A percentile compares a stretch with the other conserved stretches of the same genome.
Conservation (phyloP, 2,329 filamentous ascomycete genomes). For the Waltergamsia citrina region DNA sequence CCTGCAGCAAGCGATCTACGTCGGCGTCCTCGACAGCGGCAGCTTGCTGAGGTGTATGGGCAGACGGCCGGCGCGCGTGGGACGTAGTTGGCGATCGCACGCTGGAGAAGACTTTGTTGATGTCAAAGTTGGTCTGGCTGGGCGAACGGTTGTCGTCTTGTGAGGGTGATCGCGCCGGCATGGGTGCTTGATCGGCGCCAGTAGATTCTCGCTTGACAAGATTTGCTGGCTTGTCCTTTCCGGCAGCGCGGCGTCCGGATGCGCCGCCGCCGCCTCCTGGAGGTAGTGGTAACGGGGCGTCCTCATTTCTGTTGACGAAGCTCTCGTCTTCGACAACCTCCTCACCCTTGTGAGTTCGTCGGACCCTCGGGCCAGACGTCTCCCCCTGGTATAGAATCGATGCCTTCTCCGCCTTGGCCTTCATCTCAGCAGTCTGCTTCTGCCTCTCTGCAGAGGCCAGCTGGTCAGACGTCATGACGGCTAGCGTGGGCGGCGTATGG, state of each 20-base stretch:
- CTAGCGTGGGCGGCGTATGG: slow-evolving; percentile 65
- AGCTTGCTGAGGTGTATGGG: slow-evolving; percentile 31
- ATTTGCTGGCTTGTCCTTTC: slow-evolving; percentile 26
- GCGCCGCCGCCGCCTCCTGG: slow-evolving; percentile 11
- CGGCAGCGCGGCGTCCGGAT: slow-evolving; percentile 8
- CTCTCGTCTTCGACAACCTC: slow-evolving; percentile 75
- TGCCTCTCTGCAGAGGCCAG: slow-evolving; percentile 89
- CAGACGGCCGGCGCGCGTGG: slow-evolving; percentile 36
- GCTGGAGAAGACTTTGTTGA: slow-evolving; percentile 76
- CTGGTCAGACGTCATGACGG: slow-evolving; percentile 82
- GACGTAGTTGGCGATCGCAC: slow-evolving; percentile 63
- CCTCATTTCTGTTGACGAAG: slow-evolving; percentile 19
- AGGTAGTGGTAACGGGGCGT: slow-evolving; percentile 22
- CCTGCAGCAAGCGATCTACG: slow-evolving; percentile 79
- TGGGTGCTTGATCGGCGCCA: slow-evolving; percentile 12
- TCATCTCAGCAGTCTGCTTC: slow-evolving; percentile 64
- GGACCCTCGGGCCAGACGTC: slow-evolving; percentile 58
- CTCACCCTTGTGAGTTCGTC: slow-evolving; percentile 90
- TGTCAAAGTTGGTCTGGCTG: slow-evolving; percentile 59
- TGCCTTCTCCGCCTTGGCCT: slow-evolving; percentile 70
- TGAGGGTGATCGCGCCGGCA: slow-evolving; percentile 23
- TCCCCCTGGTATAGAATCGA: slow-evolving; percentile 74
- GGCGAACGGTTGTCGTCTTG: slow-evolving; percentile 43
- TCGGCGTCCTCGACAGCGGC: slow-evolving; percentile 72
- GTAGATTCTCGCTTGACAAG: no score